Conservation (phyloP, 108 stramenopile genomes). For the Craspedostauros australis region DNA sequence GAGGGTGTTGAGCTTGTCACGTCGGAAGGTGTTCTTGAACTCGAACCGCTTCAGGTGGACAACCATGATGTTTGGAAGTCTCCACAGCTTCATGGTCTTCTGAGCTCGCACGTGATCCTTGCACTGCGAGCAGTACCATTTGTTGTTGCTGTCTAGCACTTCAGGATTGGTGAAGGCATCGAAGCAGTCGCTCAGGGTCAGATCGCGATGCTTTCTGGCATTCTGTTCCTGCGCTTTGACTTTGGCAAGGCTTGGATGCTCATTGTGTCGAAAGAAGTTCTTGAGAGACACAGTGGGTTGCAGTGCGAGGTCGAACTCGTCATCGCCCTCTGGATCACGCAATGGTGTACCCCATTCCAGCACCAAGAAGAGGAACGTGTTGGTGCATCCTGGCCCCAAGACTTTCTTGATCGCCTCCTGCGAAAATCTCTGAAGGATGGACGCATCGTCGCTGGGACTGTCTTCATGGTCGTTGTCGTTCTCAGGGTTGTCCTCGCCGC, state of each 20-base stretch:
- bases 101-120: slow-evolving; percentile 83
- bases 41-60: slow-evolving; percentile 96
- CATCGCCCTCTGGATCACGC: background rate
- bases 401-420: slow-evolving; percentile 15
- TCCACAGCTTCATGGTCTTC: slow-evolving; percentile 93
- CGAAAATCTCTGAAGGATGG: slow-evolving; percentile 20
- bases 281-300: slow-evolving; percentile 7
- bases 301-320: slow-evolving; percentile 3
- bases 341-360: slow-evolving; percentile 49
- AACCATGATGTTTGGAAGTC: slow-evolving; percentile 89
- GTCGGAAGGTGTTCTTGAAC: slow-evolving; percentile 60
- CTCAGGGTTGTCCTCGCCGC: background rate
- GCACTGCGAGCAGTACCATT: slow-evolving; percentile 88
- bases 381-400: slow-evolving; percentile 26
- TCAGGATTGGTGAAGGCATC: slow-evolving; percentile 74
- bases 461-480: slow-evolving; percentile 1
- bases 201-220: slow-evolving; percentile 17
- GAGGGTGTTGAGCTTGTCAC: slow-evolving; percentile 86
- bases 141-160: slow-evolving; percentile 83
- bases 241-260: slow-evolving; percentile 27
- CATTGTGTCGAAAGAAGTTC: slow-evolving; percentile 17
- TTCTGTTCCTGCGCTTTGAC: slow-evolving; percentile 5
- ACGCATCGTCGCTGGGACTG: too few species aligned
- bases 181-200: slow-evolving; percentile 73
- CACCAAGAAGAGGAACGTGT: slow-evolving; percentile 32